Conservation (phyloP, 108 stramenopile genomes). For the Seminavis robusta region DNA sequence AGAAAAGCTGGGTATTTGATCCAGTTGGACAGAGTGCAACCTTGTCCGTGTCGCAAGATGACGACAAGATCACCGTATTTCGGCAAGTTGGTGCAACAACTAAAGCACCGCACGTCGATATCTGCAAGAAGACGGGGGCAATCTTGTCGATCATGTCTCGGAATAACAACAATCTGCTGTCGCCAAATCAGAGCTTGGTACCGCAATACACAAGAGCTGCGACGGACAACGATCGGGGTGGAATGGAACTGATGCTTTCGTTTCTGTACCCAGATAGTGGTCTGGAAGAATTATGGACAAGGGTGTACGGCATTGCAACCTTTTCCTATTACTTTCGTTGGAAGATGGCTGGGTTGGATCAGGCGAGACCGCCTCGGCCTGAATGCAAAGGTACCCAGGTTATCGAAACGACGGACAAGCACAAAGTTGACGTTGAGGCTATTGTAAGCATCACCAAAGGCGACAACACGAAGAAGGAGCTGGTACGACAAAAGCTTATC, state of each 20-base stretch:
- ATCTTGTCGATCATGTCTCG: slow-evolving; percentile 16
- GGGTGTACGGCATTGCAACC: neutral
- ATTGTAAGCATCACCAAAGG: neutral
- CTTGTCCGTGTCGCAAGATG: no score
- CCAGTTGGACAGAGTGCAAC: no score
- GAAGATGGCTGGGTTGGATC: slow-evolving; percentile 28
- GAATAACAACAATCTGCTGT: slow-evolving; percentile 7
- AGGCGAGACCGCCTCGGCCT: slow-evolving; percentile 22
- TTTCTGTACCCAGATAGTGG: slow-evolving; percentile 10
- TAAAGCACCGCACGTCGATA: slow-evolving; percentile 2
- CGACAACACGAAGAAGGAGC: neutral
- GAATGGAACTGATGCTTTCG: slow-evolving; percentile 40
- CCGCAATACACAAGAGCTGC: slow-evolving; percentile 67
- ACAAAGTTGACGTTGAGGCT: neutral
- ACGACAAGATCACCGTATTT: neutral
- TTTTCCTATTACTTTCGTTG: slow-evolving; percentile 45
- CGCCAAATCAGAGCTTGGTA: slow-evolving; percentile 14
- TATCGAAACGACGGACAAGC: neutral
- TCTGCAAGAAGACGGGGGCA: slow-evolving; percentile 31
- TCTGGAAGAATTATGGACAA: neutral
- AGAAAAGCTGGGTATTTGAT: no score
- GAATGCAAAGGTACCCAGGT: slow-evolving; percentile 6
- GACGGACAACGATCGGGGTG: slow-evolving; percentile 86
- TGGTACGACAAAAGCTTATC: slow-evolving; percentile 5
- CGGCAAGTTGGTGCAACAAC: neutral